These are phyloP conservation scores for Malus hybrid DNA, from an alignment of 331 rosid species.

Conservation along the genomic window DNA sequence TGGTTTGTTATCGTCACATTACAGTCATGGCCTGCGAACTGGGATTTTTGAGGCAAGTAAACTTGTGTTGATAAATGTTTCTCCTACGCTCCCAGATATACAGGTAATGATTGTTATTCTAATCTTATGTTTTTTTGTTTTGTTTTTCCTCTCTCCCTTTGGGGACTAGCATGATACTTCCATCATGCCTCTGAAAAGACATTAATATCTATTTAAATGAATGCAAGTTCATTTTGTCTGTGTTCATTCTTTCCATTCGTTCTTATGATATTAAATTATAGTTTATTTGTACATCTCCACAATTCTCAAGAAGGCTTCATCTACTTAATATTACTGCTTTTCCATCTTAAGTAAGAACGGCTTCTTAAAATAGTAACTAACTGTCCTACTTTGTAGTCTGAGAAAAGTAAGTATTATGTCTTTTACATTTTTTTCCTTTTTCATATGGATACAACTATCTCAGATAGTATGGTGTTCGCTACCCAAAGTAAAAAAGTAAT, in stretches of 20 bases:
- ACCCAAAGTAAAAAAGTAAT: not conserved
- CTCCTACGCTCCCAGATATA: constrained; percentile 90
- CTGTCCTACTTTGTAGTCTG: not conserved
- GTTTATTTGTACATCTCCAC: not conserved
- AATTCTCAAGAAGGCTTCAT: not conserved
- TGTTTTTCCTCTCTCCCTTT: not conserved
- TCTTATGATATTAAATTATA: not conserved
- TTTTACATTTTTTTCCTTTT: not conserved
- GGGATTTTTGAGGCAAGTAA: constrained; percentile 97
- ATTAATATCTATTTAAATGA: not conserved
- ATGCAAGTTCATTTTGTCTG: not conserved
- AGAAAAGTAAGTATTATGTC: not conserved
- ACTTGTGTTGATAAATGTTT: constrained; percentile 70
- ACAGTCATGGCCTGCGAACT: constrained; percentile 97
- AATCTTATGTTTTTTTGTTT: not conserved
- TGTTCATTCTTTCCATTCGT: not conserved
- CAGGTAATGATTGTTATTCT: constrained; percentile 48
- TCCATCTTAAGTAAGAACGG: not conserved
- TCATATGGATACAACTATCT: not conserved
- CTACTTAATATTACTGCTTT: not conserved
- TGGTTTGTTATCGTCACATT: constrained; percentile 34
- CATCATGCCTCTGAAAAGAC: not conserved
- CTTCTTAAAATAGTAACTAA: not conserved
- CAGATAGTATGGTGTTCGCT: not conserved
- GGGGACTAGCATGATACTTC: not conserved